These are phyloP conservation scores for Gossypioides kirkii DNA, from an alignment of 345 rosid species.

Conservation along the genomic window DNA sequence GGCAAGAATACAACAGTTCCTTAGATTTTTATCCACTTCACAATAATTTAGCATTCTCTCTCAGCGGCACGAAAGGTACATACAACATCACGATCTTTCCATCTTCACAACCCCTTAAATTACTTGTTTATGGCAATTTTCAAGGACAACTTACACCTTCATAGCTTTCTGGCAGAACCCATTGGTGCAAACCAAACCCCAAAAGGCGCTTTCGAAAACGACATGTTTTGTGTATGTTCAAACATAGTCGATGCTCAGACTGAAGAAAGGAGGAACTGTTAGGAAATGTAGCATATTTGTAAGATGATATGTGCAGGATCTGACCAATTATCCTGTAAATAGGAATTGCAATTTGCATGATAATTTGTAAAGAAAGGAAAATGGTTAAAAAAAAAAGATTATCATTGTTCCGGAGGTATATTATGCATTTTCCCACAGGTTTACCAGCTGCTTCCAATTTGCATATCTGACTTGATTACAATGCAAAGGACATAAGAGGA, in stretches of 20 bases:
- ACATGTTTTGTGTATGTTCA: neutral
- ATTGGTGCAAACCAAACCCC: neutral
- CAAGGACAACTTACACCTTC: neutral
- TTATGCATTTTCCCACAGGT: too few relatives aligned
- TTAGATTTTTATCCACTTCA: conserved; percentile 39
- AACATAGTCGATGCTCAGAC: neutral
- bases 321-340: neutral
- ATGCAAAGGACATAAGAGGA: too few relatives aligned
- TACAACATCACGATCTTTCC: neutral
- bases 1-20: conserved; percentile 43
- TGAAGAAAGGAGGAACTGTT: neutral
- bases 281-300: conserved; percentile 7
- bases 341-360: neutral
- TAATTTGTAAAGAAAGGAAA: neutral
- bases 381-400: neutral
- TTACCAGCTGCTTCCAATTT: too few relatives aligned
- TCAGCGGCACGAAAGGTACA: neutral
- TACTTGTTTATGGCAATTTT: neutral
- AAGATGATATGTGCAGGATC: neutral
- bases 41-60: conserved; percentile 19
- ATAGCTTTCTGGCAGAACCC: neutral
- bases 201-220: neutral
- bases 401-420: too few relatives aligned
- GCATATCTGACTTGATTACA: too few relatives aligned
- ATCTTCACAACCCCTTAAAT: neutral